Percentiles rank a stretch among this genome's conserved stretches.
Evolutionary conservation across 1,284 basidiomycete genomes (phyloP).

Genomic region (Ustilago nuda): DNA sequence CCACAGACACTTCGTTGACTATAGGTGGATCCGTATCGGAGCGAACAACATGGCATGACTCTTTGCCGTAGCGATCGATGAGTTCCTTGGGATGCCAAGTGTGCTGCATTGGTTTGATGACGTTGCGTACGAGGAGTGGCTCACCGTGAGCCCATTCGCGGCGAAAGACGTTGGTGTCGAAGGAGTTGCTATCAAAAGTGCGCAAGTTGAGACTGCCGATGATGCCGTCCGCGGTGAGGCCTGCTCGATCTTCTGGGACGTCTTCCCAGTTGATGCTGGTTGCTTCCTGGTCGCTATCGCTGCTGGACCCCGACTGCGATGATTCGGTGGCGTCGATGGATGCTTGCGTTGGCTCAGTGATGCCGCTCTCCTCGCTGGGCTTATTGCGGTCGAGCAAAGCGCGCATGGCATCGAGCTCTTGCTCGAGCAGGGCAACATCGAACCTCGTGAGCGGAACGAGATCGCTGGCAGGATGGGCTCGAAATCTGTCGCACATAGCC

Average conservation of each 20-base stretch:
- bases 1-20: conserved; percentile 74
- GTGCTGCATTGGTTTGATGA: conserved; percentile 27
- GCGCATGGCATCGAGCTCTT: conserved; percentile 76
- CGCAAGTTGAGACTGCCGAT: conserved; percentile 29
- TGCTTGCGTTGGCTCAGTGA: neutral
- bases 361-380: neutral
- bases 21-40: conserved; percentile 73
- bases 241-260: conserved; percentile 9
- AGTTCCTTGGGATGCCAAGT: conserved; percentile 86
- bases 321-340: neutral
- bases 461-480: conserved; percentile 69
- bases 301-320: neutral
- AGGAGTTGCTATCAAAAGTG: conserved; percentile 14
- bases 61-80: conserved; percentile 74
- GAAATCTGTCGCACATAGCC: conserved; percentile 28
- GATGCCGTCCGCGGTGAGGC: conserved; percentile 29
- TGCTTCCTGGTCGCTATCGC: neutral
- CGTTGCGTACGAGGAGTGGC: conserved; percentile 52
- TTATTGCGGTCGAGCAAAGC: conserved; percentile 44
- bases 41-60: conserved; percentile 75
- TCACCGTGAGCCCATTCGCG: conserved; percentile 52
- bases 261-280: conserved; percentile 24
- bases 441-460: conserved; percentile 80
- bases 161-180: conserved; percentile 31
- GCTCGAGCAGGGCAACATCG: conserved; percentile 77